Conservation (phyloP, 202 grass and related monocot species). For the Setaria italica region DNA sequence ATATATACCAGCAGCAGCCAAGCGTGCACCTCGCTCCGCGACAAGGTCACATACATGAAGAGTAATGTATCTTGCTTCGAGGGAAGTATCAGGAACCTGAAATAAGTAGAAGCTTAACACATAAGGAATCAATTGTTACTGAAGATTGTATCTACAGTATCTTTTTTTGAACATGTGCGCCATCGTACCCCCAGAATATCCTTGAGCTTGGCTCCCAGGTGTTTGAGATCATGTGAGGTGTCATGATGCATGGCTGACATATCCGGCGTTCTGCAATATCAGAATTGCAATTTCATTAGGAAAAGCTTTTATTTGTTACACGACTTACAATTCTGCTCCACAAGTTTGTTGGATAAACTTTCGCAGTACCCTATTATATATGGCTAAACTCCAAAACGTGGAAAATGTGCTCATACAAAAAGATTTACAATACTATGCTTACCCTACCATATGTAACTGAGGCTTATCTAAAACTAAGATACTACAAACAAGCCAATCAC, state of each 20-base stretch:
- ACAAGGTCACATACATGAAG: conserved; percentile 77
- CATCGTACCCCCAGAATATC: conserved; percentile 80
- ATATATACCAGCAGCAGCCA: conserved; percentile 82
- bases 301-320: conserved; percentile 26
- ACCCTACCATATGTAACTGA: background rate
- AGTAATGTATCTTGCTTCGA: conserved; percentile 86
- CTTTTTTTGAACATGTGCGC: conserved; percentile 23
- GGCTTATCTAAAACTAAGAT: background rate
- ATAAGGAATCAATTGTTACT: conserved; percentile 22
- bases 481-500: background rate
- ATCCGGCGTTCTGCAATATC: conserved; percentile 74
- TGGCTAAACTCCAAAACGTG: background rate
- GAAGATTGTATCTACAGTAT: background rate
- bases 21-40: conserved; percentile 74
- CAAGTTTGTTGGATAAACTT: background rate
- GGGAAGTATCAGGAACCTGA: conserved; percentile 66
- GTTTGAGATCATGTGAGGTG: conserved; percentile 80
- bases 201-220: conserved; percentile 83
- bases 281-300: conserved; percentile 14
- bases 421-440: background rate
- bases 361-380: background rate
- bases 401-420: background rate
- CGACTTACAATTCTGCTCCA: conserved; percentile 3
- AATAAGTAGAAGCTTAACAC: conserved; percentile 30
- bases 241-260: conserved; percentile 99